Conservation (phyloP, 2,329 filamentous ascomycete genomes). For the Magnaporthiopsis rhizophila region DNA sequence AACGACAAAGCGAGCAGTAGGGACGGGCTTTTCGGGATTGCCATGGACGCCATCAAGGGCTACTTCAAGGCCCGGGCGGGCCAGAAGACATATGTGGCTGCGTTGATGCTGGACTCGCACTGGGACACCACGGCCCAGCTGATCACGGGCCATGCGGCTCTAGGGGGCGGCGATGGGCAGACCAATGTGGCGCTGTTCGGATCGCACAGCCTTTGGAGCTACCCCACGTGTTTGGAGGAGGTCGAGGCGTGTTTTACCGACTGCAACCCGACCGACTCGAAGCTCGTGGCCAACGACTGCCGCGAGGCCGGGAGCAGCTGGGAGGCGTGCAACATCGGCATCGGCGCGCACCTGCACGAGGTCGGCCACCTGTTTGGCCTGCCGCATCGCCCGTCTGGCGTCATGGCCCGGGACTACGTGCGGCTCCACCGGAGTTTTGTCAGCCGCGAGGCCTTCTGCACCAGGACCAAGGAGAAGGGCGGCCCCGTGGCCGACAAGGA, state of each 20-base stretch:
- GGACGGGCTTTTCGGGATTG: constrained; percentile 68
- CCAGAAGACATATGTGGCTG: constrained; percentile 83
- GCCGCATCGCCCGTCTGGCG: constrained; percentile 79
- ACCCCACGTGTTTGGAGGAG: constrained; percentile 82
- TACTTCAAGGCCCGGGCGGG: constrained; percentile 69
- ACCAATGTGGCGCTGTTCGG: constrained; percentile 84
- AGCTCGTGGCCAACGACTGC: constrained; percentile 74
- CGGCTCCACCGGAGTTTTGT: constrained; percentile 77
- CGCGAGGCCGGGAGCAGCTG: constrained; percentile 84
- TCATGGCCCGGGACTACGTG: constrained; percentile 88
- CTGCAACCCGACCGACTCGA: constrained; percentile 79
- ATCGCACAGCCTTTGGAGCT: constrained; percentile 85
- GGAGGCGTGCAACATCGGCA: constrained; percentile 92
- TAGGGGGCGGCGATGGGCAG: constrained; percentile 67
- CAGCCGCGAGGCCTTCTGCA: constrained; percentile 75
- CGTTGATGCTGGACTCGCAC: constrained; percentile 77
- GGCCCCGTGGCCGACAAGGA: constrained; percentile 66
- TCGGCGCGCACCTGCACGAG: constrained; percentile 88
- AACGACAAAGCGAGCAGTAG: constrained; percentile 60
- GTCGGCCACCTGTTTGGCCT: constrained; percentile 85
- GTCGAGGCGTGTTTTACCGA: constrained; percentile 83
- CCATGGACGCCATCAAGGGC: constrained; percentile 65
- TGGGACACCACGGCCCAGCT: constrained; percentile 69
- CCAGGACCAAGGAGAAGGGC: constrained; percentile 76
- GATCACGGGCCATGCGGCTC: constrained; percentile 72